These are phyloP conservation scores for Entomortierella beljakovae DNA, from an alignment of 192 early-diverging fungal genomes.

Conservation along the genomic window DNA sequence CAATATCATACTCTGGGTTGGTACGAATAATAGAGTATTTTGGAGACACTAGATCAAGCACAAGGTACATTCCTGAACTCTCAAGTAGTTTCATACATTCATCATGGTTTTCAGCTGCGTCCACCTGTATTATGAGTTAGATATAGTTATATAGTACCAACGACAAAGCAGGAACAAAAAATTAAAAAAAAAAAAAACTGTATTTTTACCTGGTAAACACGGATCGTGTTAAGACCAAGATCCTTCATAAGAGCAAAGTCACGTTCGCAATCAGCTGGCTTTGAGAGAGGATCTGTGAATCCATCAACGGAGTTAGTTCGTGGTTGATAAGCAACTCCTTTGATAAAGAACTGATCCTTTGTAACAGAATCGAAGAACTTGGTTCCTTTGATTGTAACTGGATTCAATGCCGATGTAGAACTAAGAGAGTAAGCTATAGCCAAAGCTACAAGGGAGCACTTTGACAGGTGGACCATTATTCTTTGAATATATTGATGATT, in stretches of 20 bases:
- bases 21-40: constrained; percentile 73
- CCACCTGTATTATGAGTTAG: constrained; percentile 49
- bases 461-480: constrained; percentile 1
- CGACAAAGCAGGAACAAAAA: too few species aligned
- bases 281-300: constrained; percentile 70
- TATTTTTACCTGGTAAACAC: constrained; percentile 74
- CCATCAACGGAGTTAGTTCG: constrained; percentile 52
- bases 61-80: constrained; percentile 76
- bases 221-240: constrained; percentile 75
- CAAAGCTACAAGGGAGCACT: neutral
- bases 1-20: constrained; percentile 67
- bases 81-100: constrained; percentile 76
- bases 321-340: constrained; percentile 83
- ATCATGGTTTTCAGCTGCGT: constrained; percentile 72
- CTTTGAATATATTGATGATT: neutral
- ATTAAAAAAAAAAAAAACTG: too few species aligned
- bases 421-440: constrained; percentile 1
- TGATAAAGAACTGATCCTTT: constrained; percentile 81
- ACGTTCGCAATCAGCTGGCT: constrained; percentile 67
- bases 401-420: constrained; percentile 60
- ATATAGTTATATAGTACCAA: neutral
- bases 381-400: constrained; percentile 73
- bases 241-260: constrained; percentile 74
- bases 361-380: constrained; percentile 80
- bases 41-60: constrained; percentile 74